These are phyloP conservation scores for Clavariopsis aquatica DNA, from an alignment of 495 filamentous ascomycete genomes.

Conservation along the genomic window DNA sequence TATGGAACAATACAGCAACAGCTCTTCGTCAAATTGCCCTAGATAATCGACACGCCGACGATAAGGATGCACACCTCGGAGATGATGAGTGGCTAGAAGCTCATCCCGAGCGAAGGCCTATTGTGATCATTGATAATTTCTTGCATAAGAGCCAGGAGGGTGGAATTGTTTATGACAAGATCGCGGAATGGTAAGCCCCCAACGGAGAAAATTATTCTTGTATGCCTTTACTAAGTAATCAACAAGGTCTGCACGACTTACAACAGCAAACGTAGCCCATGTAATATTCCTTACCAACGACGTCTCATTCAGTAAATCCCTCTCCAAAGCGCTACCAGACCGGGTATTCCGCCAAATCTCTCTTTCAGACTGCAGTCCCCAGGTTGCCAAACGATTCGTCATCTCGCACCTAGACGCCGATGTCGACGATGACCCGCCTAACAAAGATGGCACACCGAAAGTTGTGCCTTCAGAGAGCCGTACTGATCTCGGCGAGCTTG, in stretches of 20 bases:
- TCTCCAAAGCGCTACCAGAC: constrained; percentile 85
- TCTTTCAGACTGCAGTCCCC: constrained; percentile 80
- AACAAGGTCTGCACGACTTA: constrained; percentile 71
- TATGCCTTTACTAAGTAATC: constrained; percentile 2
- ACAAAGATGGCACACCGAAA: constrained; percentile 43
- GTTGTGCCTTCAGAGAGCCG: constrained; percentile 44
- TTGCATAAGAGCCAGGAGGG: constrained; percentile 74
- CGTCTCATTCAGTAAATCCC: constrained; percentile 80
- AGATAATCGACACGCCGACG: constrained; percentile 63
- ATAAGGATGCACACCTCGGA: constrained; percentile 69
- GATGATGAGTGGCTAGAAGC: constrained; percentile 91
- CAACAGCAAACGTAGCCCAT: constrained; percentile 86
- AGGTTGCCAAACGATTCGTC: constrained; percentile 87
- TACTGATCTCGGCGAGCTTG: constrained; percentile 63
- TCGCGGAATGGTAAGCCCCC: constrained; percentile 67
- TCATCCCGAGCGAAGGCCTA: constrained; percentile 79
- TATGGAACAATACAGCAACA: constrained; percentile 79
- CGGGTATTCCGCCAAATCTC: constrained; percentile 84
- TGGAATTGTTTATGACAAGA: constrained; percentile 80
- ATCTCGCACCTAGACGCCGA: constrained; percentile 70
- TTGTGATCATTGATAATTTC: constrained; percentile 95
- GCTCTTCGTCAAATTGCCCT: constrained; percentile 79
- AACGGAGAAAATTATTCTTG: not conserved
- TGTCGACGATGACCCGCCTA: constrained; percentile 46
- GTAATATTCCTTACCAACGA: constrained; percentile 97